Conservation (phyloP, 139 green algal genomes). For the Chlamydomonas asymmetrica region DNA sequence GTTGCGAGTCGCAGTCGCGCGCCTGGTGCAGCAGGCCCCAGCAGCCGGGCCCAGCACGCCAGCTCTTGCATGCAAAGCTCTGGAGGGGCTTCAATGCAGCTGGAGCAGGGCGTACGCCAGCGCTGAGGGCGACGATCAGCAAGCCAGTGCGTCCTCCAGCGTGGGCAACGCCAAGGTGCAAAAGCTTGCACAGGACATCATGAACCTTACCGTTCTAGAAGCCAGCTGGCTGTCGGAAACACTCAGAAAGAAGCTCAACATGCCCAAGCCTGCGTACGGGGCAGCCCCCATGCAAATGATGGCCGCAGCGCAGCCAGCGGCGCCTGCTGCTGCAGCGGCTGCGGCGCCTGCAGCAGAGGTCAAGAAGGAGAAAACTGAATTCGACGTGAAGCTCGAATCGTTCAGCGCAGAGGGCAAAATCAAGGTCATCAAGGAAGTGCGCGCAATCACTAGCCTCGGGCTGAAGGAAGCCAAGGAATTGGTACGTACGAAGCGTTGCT, state of each 20-base stretch:
- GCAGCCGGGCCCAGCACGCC: too few relatives aligned
- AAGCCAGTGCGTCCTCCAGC: neutral
- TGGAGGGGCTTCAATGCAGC: neutral
- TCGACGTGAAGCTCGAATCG: conserved; percentile 92
- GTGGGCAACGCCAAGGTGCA: conserved; percentile 49
- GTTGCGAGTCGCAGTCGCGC: too few relatives aligned
- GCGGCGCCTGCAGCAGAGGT: conserved; percentile 40
- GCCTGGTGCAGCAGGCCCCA: too few relatives aligned
- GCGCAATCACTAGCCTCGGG: conserved; percentile 87
- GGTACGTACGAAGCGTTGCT: conserved; percentile 44
- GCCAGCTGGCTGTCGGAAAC: conserved; percentile 73
- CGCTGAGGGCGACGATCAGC: neutral
- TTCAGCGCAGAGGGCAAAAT: conserved; percentile 94
- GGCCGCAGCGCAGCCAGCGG: conserved; percentile 44
- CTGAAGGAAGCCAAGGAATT: conserved; percentile 99
- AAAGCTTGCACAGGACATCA: conserved; percentile 71
- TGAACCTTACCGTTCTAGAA: conserved; percentile 77
- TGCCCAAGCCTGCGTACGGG: conserved; percentile 46
- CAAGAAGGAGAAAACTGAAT: conserved; percentile 91
- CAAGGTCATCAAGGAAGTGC: conserved; percentile 99
- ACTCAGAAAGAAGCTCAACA: conserved; percentile 66
- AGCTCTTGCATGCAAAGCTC: too few relatives aligned
- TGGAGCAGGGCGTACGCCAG: neutral
- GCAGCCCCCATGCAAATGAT: conserved; percentile 48
- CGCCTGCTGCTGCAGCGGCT: conserved; percentile 18